Evolutionary conservation across 2,329 filamentous ascomycete species (phyloP).

Genomic region (Pyrenochaeta sp.): DNA sequence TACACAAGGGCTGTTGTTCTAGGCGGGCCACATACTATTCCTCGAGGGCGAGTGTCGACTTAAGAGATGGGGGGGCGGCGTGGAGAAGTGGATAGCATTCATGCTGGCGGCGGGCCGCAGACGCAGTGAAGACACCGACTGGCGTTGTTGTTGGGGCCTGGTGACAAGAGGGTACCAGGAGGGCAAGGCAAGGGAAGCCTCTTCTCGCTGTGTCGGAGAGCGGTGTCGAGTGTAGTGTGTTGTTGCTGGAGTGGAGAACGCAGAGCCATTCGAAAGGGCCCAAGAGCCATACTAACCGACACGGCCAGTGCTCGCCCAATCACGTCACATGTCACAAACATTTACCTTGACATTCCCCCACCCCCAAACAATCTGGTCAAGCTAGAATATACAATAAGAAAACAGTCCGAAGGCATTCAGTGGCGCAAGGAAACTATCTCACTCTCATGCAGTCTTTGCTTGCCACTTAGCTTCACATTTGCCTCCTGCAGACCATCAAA

Average conservation of each 20-base stretch:
- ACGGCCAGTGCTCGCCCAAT: conserved; percentile 7
- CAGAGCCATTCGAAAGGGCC: conserved; percentile 22
- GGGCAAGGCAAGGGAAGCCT: conserved; percentile 3
- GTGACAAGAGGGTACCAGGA: conserved; percentile 2
- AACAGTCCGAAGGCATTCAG: too few species aligned
- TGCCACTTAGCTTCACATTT: neutral
- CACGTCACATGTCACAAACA: conserved; percentile 12
- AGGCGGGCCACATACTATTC: conserved; percentile 60
- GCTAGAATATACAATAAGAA: too few species aligned
- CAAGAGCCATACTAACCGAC: conserved; percentile 13
- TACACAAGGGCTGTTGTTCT: conserved; percentile 9
- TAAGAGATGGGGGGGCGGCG: conserved; percentile 69
- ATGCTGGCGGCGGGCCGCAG: conserved; percentile 53
- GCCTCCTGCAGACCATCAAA: too few species aligned
- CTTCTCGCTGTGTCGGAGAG: conserved; percentile 9
- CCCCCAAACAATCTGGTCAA: too few species aligned
- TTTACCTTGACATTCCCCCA: neutral
- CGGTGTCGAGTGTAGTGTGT: conserved; percentile 23
- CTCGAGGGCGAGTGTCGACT: conserved; percentile 68
- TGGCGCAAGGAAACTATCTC: too few species aligned
- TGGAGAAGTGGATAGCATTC: conserved; percentile 69
- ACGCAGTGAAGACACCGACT: conserved; percentile 20
- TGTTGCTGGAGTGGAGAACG: conserved; percentile 29
- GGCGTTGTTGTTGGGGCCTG: conserved; percentile 15
- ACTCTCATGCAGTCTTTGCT: too few species aligned